phyloP scores from a whole-genome alignment of 164 flowering plant species.

The Kalanchoe fedtschenkoi region DNA sequence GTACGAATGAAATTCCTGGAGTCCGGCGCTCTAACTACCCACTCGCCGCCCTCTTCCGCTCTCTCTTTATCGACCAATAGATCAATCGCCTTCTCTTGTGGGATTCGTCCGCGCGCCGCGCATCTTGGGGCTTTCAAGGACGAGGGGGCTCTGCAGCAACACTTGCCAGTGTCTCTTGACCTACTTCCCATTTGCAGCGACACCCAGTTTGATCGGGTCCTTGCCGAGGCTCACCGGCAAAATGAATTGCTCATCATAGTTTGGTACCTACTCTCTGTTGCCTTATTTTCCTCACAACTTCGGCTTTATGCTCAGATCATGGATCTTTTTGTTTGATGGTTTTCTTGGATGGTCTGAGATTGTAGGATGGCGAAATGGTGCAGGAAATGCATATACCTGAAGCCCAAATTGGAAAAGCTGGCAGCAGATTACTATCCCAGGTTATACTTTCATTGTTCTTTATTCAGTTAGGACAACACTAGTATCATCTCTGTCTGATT shows the following conservation, averaged over 20 bases:
- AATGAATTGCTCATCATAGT: neutral
- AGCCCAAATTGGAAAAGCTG: constrained; percentile 80
- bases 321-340: neutral
- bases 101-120: neutral
- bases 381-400: constrained; percentile 83
- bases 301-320: neutral
- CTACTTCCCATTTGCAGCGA: constrained; percentile 3
- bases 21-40: neutral
- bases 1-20: neutral
- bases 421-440: constrained; percentile 74
- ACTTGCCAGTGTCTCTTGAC: neutral
- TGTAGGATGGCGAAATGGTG: constrained; percentile 94
- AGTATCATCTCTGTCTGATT: neutral
- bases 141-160: neutral
- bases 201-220: neutral
- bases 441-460: constrained; percentile 22
- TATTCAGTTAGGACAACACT: neutral
- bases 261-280: neutral
- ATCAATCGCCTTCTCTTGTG: neutral
- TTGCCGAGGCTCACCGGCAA: neutral
- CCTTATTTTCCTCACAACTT: too few species aligned
- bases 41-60: neutral
- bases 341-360: constrained; percentile 8
- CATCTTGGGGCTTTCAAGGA: neutral
- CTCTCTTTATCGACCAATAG: neutral